Evolutionary conservation across 1,139 yeast genomes (phyloP), one percentile per base, ranked within the genome.

Genomic region (Arxiozyma telluris): DNA sequence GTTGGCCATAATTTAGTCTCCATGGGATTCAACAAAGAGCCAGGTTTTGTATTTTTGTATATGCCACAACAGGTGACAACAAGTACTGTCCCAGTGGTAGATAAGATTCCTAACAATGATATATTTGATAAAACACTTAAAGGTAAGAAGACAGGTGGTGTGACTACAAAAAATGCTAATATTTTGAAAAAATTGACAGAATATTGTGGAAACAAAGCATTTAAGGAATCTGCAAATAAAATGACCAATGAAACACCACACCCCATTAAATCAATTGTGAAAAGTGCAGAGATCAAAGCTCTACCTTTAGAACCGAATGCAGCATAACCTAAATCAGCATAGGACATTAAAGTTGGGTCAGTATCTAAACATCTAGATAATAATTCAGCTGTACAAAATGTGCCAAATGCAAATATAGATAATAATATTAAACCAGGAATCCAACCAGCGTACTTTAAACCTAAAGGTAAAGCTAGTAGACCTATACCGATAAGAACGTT

Each of bases 401-500:
- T 88, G 15, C 80, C 70, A 6, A 76, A 53, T 0, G 96, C 90
- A 57, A 89, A 80, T 0, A 75, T 55, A 0, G 77, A 56, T 49
- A 90, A 66, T 44, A 84, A 65, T 0, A 76, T 54, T 0, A 80
- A 58, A 0, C 97, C 97, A 22, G 80, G 57, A 3, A 85, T 66
- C 90, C 96, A 85, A 0, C 98, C 98, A 0, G 96, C 78, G 53
- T 86, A 76, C 58, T 77, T 80, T 58, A 91, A 73, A 0, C 93
- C 98, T 61, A 85, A 76, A 0, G 97, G 96, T 50, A 91, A 74
- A 1, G 96, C 84, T 42, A 91, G 75, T 64, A 91, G 77, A 3
- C 96, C 97, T 49, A 91, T 81, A 0, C 97, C 98, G 63, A 90
- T 82, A 47, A 90, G 73, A 0, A 90, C 87, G 67, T 91, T 91